Conservation (phyloP, 805 yeast species). For the Kazachstania martiniae region DNA sequence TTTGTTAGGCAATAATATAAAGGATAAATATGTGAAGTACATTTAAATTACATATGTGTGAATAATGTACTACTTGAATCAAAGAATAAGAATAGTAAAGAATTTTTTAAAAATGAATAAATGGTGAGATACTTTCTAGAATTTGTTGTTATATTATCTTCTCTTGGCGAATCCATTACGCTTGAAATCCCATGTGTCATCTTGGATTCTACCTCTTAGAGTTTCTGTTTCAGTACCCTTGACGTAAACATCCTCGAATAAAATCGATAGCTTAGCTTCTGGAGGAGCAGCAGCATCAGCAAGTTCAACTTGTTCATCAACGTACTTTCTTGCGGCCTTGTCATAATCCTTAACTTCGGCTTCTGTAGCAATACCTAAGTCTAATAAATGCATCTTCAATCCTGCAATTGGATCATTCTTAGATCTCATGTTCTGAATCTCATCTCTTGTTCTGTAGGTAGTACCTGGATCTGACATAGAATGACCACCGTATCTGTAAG, state of each 20-base stretch:
- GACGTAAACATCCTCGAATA: slow-evolving; percentile 94
- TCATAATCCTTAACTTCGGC: slow-evolving; percentile 90
- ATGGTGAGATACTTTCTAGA: background rate
- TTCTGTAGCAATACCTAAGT: slow-evolving; percentile 79
- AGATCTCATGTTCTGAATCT: slow-evolving; percentile 98
- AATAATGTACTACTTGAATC: too few relatives aligned
- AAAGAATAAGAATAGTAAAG: too few relatives aligned
- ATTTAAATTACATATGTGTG: too few relatives aligned
- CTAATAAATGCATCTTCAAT: slow-evolving; percentile 76
- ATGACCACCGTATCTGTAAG: slow-evolving; percentile 99
- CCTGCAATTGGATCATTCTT: slow-evolving; percentile 97
- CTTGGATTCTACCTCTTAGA: slow-evolving; percentile 93
- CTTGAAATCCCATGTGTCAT: slow-evolving; percentile 81
- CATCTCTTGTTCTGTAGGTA: slow-evolving; percentile 99
- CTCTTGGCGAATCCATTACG: slow-evolving; percentile 34
- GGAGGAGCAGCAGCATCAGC: slow-evolving; percentile 95
- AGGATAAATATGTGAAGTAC: too few relatives aligned
- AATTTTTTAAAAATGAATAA: background rate
- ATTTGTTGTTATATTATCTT: slow-evolving; percentile 13
- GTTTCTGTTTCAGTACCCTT: slow-evolving; percentile 88
- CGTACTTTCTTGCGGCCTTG: slow-evolving; percentile 91
- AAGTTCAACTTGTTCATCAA: slow-evolving; percentile 85
- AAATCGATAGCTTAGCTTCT: slow-evolving; percentile 86
- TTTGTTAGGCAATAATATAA: too few relatives aligned
- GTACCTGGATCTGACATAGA: slow-evolving; percentile 99